Base-by-base conservation (phyloP, 208 protist species). In the Leishmania major region DNA sequence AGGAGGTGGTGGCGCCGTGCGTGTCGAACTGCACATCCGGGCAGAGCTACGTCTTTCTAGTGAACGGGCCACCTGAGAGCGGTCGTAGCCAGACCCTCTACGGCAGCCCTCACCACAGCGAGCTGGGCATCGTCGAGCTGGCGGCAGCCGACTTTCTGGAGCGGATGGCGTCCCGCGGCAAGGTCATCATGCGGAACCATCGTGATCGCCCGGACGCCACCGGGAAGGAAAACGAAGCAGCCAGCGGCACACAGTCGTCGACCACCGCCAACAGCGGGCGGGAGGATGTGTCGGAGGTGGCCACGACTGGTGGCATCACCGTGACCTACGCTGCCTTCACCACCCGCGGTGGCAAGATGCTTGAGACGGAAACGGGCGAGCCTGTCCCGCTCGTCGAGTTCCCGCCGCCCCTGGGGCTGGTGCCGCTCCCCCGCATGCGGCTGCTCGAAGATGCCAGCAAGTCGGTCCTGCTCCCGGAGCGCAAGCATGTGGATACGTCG, bases 31-130 rank as follows among this genome's bases (percentile, higher is more conserved):
- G 87, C 75, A 84, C 88, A 40, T 88, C 89, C 5, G 94, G 94
- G 8, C 94, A 97, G 88, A 96, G 94, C 83, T 96, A 96, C 81
- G 82, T 94, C 7, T 96, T 97, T 66, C 81, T 97, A 66, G 87
- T 96, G 15, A 92, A 85, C 49, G 94, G 92, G 13, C 91, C 94
- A 6, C 86, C 82, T 28, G 91, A 96, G 69, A 97, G 94, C 75
- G 94, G 94, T 11, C 94, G 94, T 35, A 96, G 92, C 73, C 92
- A 96, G 78, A 97, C 94, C 7, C 82, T 97, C 72, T 97, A 97
- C 88, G 94, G 93, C 73, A 95, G 90, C 73, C 93, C 94, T 40
- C 90, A 95, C 78, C 91, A 93, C 80, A 92, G 88, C 71, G 92
- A 96, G 78, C 80, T 88, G n/a, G 94, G 94, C 40, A 79, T 97